phyloP scores from a whole-genome alignment of 208 protist species.

The Acanthamoeba healyi region DNA sequence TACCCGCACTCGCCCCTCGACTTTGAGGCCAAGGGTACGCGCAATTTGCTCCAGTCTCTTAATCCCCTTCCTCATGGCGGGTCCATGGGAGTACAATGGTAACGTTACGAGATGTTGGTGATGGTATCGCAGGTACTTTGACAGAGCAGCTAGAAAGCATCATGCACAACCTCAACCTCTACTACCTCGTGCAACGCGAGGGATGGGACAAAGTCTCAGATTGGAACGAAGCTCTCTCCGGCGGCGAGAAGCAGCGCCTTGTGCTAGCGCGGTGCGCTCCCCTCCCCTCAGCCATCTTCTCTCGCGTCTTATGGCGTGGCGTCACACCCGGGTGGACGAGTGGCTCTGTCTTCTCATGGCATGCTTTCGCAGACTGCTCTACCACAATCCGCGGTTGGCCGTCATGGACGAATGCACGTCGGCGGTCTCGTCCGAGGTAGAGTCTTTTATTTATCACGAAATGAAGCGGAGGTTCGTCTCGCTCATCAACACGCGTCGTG shows the following conservation, averaged over 20 bases:
- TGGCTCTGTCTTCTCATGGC: neutral
- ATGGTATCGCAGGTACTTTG: neutral
- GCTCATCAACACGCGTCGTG: too few species aligned
- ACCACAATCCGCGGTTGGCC: conserved; percentile 83
- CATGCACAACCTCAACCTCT: conserved; percentile 36
- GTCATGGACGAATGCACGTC: conserved; percentile 87
- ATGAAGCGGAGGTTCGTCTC: neutral
- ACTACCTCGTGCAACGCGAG: conserved; percentile 37
- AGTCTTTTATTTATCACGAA: conserved; percentile 79
- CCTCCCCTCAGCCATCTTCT: neutral
- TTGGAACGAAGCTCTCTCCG: conserved; percentile 73
- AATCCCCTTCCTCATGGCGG: too few species aligned
- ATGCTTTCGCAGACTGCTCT: conserved; percentile 67
- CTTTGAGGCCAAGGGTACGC: conserved; percentile 9
- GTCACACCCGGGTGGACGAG: too few species aligned
- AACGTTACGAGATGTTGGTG: too few species aligned
- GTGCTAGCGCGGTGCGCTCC: neutral
- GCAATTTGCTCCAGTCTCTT: neutral
- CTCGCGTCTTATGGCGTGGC: neutral
- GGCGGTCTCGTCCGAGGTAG: conserved; percentile 83
- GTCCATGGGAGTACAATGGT: too few species aligned
- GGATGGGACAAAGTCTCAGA: neutral
- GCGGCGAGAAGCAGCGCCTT: conserved; percentile 85
- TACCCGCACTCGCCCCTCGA: conserved; percentile 78
- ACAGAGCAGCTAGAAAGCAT: conserved; percentile 4